Conservation (phyloP, 805 yeast species). For the Yarrowia deformans region DNA sequence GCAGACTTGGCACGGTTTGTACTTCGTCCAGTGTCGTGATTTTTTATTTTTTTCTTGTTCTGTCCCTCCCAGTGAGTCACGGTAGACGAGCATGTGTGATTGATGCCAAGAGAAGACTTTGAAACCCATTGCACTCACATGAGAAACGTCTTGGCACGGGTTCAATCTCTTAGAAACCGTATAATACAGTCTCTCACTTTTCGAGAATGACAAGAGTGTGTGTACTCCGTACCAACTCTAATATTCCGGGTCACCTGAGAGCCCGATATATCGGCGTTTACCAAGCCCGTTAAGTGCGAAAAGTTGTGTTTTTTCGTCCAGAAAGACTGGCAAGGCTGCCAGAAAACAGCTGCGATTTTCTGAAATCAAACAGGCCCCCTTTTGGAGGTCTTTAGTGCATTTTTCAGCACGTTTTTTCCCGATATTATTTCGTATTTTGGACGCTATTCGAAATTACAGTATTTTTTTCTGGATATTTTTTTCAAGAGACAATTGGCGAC, state of each 20-base stretch:
- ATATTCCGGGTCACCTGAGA: slow-evolving; percentile 10
- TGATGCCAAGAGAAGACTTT: background rate
- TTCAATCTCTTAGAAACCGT: background rate
- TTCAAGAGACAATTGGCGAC: background rate
- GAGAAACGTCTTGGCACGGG: slow-evolving; percentile 20
- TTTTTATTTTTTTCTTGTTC: too few relatives aligned
- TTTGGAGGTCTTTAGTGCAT: background rate
- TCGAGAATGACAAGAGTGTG: too few relatives aligned
- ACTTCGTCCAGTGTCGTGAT: too few relatives aligned
- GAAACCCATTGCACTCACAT: slow-evolving; percentile 11
- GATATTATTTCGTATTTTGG: too few relatives aligned
- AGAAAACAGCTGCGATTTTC: background rate
- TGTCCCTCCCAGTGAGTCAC: slow-evolving; percentile 10
- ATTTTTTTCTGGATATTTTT: background rate
- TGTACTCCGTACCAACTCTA: background rate
- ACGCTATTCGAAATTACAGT: too few relatives aligned
- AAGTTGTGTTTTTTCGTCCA: background rate
- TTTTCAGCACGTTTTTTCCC: background rate
- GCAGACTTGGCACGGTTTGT: slow-evolving; percentile 7
- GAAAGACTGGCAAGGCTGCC: background rate
- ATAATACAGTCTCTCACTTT: too few relatives aligned
- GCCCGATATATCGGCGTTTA: slow-evolving; percentile 9
- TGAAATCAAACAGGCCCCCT: background rate
- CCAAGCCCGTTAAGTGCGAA: background rate
- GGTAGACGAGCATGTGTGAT: background rate